Evolutionary conservation across 192 early-diverging fungal genomes (phyloP), one percentile per base, ranked within the genome.

Genomic region (Coemansia sp.): DNA sequence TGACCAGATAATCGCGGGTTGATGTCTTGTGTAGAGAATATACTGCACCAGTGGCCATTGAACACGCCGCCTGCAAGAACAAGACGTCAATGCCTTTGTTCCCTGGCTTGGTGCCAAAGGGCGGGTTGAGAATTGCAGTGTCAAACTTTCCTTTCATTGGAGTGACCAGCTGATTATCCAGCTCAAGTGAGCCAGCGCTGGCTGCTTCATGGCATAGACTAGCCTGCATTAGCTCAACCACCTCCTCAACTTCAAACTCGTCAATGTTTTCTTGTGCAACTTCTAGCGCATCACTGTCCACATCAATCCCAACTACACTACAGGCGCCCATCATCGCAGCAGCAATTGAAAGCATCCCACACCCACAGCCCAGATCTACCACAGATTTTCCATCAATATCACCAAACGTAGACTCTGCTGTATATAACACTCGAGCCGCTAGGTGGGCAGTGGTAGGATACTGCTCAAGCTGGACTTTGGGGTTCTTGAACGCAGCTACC

Each of bases 41-140:
- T 0, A 92, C 87, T 1, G 88, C 85, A 37, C 67, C 77, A 11
- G 68, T 77, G 49, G 88, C 85, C 58, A 87, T 76, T 73, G 83
- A 44, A 28, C 60, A 72, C 2, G 88, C 90, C 12, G 86, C 85
- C 66, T 89, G 86, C 40, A 92, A 71, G 57, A 92, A 88, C 25
- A 85, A 72, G 70, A 86, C 82, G 59, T 92, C 90, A 17, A 90
- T 85, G 15, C 90, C 90, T 58, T 87, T 88, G 68, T 86, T 86
- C 6, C 79, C 80, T 2, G 80, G 80, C 59, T 88, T 92, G 3
- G 90, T 92, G 17, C 90, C 90, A 71, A 92, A 92, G 0, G 90
- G 90, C 68, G 90, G 90, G 69, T 92, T 92, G 83, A 89, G 87
- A 17, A 92, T 65, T 44, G 90, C 86, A n/a, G 88, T 90, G 75